Conservation (phyloP, 2,329 filamentous ascomycete species). For the Colletotrichum gloeosporioides region DNA sequence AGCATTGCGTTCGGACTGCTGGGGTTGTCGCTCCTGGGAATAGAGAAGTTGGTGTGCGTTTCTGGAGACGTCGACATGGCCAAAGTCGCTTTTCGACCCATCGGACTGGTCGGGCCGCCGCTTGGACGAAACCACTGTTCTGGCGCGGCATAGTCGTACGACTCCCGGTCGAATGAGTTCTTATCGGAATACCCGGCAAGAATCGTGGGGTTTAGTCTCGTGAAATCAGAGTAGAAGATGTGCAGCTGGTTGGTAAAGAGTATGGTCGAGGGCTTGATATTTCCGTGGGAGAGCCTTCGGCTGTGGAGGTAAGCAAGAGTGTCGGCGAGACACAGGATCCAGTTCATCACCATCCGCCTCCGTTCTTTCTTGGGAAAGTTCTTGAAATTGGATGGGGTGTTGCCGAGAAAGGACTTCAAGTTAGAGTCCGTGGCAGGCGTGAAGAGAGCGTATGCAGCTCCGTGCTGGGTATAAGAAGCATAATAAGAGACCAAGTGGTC, state of each 20-base stretch:
- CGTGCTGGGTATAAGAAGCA: constrained; percentile 72
- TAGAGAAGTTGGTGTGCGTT: constrained; percentile 39
- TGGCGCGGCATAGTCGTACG: constrained; percentile 76
- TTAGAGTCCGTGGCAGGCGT: constrained; percentile 71
- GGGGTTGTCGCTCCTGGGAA: constrained; percentile 35
- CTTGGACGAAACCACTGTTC: constrained; percentile 62
- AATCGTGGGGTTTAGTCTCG: constrained; percentile 49
- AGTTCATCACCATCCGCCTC: constrained; percentile 68
- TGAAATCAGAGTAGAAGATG: constrained; percentile 71
- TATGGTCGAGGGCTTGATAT: constrained; percentile 74
- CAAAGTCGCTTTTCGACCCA: constrained; percentile 35
- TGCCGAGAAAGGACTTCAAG: constrained; percentile 70
- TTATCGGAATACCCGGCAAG: constrained; percentile 34
- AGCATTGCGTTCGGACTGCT: constrained; percentile 38
- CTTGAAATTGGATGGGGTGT: constrained; percentile 66
- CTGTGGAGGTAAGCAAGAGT: constrained; percentile 72
- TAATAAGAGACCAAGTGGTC: constrained; percentile 74
- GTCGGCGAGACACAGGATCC: constrained; percentile 76
- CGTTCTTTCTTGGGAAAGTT: constrained; percentile 65
- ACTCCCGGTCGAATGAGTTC: constrained; percentile 66
- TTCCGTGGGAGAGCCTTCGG: constrained; percentile 67
- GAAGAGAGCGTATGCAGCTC: constrained; percentile 68
- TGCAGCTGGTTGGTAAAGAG: constrained; percentile 69
- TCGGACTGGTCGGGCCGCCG: constrained; percentile 36
- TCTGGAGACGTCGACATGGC: constrained; percentile 40